Conservation (phyloP, 352 stramenopile genomes). For the Phytophthora tubulina region DNA sequence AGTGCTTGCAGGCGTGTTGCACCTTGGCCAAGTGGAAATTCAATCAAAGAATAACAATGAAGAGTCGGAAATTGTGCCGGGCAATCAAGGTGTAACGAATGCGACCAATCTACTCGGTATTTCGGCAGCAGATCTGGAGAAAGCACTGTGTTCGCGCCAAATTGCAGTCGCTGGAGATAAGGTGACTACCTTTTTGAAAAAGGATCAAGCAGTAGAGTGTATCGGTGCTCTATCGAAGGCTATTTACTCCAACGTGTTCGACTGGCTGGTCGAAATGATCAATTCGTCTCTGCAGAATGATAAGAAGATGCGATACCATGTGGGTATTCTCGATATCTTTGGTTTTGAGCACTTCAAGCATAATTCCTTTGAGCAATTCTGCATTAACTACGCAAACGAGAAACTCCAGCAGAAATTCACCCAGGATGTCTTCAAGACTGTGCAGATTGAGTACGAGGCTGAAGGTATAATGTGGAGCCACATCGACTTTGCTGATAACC, state of each 20-base stretch:
- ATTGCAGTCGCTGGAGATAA: constrained; percentile 86
- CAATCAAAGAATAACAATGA: constrained; percentile 80
- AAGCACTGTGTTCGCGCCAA: constrained; percentile 74
- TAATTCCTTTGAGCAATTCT: constrained; percentile 96
- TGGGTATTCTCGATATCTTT: constrained; percentile 96
- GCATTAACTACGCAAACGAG: constrained; percentile 94
- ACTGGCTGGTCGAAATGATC: constrained; percentile 95
- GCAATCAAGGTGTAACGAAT: constrained; percentile 45
- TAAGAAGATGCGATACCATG: constrained; percentile 59
- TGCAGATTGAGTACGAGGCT: constrained; percentile 90
- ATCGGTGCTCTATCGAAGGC: constrained; percentile 96
- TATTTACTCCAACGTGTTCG: constrained; percentile 97
- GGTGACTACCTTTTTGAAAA: constrained; percentile 79
- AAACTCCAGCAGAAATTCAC: constrained; percentile 95
- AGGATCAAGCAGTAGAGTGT: constrained; percentile 92
- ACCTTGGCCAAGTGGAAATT: constrained; percentile 97
- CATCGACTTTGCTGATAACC: constrained; percentile 93
- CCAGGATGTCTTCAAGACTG: constrained; percentile 90
- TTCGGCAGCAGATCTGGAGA: constrained; percentile 59
- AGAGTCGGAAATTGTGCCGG: constrained; percentile 60
- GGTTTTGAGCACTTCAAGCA: constrained; percentile 95
- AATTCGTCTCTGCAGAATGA: constrained; percentile 81
- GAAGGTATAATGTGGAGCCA: constrained; percentile 95
- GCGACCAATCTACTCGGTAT: constrained; percentile 71
- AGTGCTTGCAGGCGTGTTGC: constrained; percentile 93